Evolutionary conservation across 306 rosid genomes (phyloP), one percentile per base, ranked within the genome.

Genomic region (Cucumis hystrix): DNA sequence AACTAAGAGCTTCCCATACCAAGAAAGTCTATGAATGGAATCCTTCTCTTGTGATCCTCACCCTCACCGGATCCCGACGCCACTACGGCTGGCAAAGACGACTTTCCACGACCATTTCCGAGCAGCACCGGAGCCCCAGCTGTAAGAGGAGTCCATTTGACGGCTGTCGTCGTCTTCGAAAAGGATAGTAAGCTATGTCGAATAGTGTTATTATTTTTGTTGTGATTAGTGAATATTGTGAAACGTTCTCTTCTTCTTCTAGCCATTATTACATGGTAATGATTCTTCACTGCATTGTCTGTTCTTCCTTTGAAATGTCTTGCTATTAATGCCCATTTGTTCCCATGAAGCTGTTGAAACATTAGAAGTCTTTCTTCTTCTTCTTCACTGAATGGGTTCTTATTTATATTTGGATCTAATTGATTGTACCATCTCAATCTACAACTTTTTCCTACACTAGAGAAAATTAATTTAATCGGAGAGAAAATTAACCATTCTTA

Each of bases 371-470:
- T 87, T 41, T 85, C 85, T 80, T 89, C 93, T 78, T 89, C 93
- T 18, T 80, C 88, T 10, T 77, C 85, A 14, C 77, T 85, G 69
- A 89, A 87, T 71, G 89, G 91, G 55, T 70, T 80, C 75, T 83
- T 89, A 57, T 82, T 84, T 25, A 89, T 89, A 51, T 84, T 85
- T 57, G 93, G 91, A 79, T 87, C 88, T 3, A 89, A 84, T 60
- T 89, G 93, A 81, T 89, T 89, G 85, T 89, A 89, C 93, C 93
- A 89, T 82, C 93, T 85, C 85, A 89, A 78, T 79, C 93, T 85
- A 75, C 93, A 89, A 43, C 93, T 89, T 77, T 89, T 89, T 66
- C 93, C 93, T 52, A 51, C 5, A 6, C 7, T 5, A 14, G 5
- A 28, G 30, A 28, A 28, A 28, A 28, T 28, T 28, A 28, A 28